A percentile compares a stretch with the other conserved stretches of the same genome.
These are phyloP conservation scores for Zopfochytrium polystomum DNA, from an alignment of 371 early-diverging fungal genomes.

Conservation along the genomic window DNA sequence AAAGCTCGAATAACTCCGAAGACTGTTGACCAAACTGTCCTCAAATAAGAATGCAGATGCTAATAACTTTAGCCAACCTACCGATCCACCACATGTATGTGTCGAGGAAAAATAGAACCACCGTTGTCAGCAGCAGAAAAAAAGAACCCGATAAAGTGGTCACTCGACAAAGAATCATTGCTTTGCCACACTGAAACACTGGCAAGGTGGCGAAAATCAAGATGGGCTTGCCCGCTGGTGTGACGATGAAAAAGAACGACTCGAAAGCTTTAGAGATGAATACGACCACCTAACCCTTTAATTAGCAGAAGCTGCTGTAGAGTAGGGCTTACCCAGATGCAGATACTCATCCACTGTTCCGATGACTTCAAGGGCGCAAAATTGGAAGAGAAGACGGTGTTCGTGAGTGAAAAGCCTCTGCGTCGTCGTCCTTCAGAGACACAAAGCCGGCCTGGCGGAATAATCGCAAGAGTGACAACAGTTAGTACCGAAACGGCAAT, in stretches of 20 bases:
- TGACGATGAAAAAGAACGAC: slow-evolving; percentile 73
- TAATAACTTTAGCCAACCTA: slow-evolving; percentile 5
- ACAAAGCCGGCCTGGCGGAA: slow-evolving; percentile 13
- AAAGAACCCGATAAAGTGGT: slow-evolving; percentile 20
- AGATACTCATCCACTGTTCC: slow-evolving; percentile 73
- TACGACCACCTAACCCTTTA: too few species aligned
- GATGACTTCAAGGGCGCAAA: slow-evolving; percentile 70
- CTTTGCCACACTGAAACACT: slow-evolving; percentile 7
- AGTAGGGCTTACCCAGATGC: slow-evolving; percentile 79
- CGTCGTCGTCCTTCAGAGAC: slow-evolving; percentile 52
- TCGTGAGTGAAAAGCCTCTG: neutral
- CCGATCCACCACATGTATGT: slow-evolving; percentile 87
- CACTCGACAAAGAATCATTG: slow-evolving; percentile 24
- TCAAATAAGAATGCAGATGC: too few species aligned
- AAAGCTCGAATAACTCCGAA: slow-evolving; percentile 79
- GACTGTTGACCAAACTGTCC: slow-evolving; percentile 45
- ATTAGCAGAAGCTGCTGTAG: too few species aligned
- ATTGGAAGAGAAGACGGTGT: slow-evolving; percentile 72
- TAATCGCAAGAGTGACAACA: neutral
- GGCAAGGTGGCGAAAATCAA: slow-evolving; percentile 58
- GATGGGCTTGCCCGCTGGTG: slow-evolving; percentile 83
- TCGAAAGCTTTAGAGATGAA: slow-evolving; percentile 72
- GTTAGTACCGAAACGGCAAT: slow-evolving; percentile 6
- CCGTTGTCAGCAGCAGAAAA: slow-evolving; percentile 48
- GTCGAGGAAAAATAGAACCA: slow-evolving; percentile 82